Conservation (phyloP, 192 early-diverging fungal species). For the Coemansia sp. region DNA sequence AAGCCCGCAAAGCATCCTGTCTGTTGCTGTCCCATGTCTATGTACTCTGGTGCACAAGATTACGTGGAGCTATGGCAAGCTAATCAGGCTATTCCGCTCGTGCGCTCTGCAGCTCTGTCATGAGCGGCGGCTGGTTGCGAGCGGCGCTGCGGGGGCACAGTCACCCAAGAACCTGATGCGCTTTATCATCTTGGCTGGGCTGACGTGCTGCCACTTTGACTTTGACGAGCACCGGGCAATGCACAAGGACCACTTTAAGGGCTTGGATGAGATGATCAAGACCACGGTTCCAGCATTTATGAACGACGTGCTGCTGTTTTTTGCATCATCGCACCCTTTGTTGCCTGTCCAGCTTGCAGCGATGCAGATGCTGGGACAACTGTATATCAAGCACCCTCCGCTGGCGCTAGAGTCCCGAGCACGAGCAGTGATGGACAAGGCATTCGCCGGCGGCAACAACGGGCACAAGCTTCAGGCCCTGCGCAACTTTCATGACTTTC, state of each 20-base stretch:
- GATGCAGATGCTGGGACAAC: constrained; percentile 63
- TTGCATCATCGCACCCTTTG: constrained; percentile 28
- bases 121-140: constrained; percentile 38
- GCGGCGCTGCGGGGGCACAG: constrained; percentile 13
- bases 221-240: constrained; percentile 62
- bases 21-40: constrained; percentile 68
- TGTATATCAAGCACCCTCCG: constrained; percentile 69
- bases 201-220: constrained; percentile 74
- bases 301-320: constrained; percentile 47
- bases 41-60: constrained; percentile 64
- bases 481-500: constrained; percentile 67
- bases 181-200: constrained; percentile 69
- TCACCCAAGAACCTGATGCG: constrained; percentile 57
- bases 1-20: constrained; percentile 59
- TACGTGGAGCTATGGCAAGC: constrained; percentile 53
- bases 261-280: constrained; percentile 32
- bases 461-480: constrained; percentile 67
- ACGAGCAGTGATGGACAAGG: constrained; percentile 62
- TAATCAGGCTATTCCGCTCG: constrained; percentile 55
- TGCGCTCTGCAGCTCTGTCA: constrained; percentile 56
- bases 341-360: constrained; percentile 55
- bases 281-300: constrained; percentile 28
- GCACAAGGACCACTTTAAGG: constrained; percentile 34
- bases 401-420: constrained; percentile 58
- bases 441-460: constrained; percentile 53